Evolutionary conservation across 2,329 filamentous ascomycete species (phyloP).

Genomic region (Rhytidhysteron rufulum): DNA sequence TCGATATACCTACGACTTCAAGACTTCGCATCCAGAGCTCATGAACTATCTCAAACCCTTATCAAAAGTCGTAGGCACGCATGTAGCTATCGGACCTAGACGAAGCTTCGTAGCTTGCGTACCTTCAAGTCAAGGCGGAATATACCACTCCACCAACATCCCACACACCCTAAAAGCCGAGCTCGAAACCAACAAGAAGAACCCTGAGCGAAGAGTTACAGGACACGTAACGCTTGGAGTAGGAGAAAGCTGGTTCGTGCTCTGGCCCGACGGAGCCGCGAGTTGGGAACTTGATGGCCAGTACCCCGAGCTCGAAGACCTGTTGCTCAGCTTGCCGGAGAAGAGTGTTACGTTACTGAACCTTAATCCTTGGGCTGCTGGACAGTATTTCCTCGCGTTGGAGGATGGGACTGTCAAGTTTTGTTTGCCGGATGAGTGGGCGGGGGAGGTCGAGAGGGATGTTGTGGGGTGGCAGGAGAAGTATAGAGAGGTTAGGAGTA

Average conservation of each 20-base stretch:
- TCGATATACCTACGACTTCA: neutral
- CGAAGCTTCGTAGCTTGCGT: conserved; percentile 1
- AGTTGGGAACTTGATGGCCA: conserved; percentile 2
- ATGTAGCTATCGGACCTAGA: conserved; percentile 3
- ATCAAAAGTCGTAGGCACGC: neutral
- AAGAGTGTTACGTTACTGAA: conserved; percentile 1
- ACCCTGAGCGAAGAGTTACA: neutral
- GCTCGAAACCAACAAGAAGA: neutral
- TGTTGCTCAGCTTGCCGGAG: neutral
- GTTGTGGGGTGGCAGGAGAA: conserved; percentile 3
- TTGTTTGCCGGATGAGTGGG: conserved; percentile 3
- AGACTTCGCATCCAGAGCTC: neutral
- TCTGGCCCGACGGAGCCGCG: conserved; percentile 4
- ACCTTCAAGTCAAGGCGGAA: neutral
- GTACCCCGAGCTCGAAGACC: neutral
- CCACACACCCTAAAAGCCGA: neutral
- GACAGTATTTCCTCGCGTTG: conserved; percentile 3
- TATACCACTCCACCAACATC: conserved; percentile 1
- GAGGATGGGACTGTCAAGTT: conserved; percentile 3
- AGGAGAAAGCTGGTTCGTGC: conserved; percentile 2
- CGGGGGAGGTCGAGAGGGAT: neutral
- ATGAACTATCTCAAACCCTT: neutral
- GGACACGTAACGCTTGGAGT: conserved; percentile 2
- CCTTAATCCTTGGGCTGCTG: conserved; percentile 3
- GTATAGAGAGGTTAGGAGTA: neutral